phyloP scores from a whole-genome alignment of 139 green algal genomes.

The Chlorella vulgaris region DNA sequence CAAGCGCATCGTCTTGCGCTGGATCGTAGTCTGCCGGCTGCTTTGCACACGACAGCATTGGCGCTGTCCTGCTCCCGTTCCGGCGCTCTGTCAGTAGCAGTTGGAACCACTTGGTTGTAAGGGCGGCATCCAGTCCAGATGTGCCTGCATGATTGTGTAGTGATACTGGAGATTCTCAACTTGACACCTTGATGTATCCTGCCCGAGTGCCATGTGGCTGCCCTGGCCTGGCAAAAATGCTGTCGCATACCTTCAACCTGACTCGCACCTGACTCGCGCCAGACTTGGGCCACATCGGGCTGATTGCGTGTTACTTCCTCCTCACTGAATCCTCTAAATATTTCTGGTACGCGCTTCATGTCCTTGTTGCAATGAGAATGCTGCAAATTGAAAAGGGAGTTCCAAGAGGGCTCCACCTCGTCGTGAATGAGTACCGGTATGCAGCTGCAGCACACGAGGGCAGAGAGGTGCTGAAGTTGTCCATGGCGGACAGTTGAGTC shows the following conservation, averaged over 20 bases:
- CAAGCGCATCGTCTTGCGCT: neutral
- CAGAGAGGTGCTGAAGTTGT: too few relatives aligned
- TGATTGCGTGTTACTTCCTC: neutral
- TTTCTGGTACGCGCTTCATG: neutral
- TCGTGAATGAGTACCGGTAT: conserved; percentile 11
- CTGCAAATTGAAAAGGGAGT: neutral
- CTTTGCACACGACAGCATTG: neutral
- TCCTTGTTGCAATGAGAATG: neutral
- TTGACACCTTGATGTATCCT: too few relatives aligned
- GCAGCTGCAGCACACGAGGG: neutral
- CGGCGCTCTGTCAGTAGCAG: neutral
- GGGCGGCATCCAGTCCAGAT: neutral
- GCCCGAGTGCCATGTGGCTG: neutral
- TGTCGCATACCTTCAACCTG: neutral
- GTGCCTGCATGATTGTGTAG: neutral
- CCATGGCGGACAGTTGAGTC: neutral
- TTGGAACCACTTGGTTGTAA: neutral
- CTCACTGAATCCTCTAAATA: neutral
- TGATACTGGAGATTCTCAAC: too few relatives aligned
- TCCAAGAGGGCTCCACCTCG: neutral
- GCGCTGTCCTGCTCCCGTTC: neutral
- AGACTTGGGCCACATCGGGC: neutral
- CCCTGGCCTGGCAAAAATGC: neutral
- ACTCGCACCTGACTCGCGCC: conserved; percentile 3
- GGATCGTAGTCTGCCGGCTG: neutral